Percentiles rank a stretch among this genome's conserved stretches.
Conservation (phyloP, 352 stramenopile species). For the Phytophthora chlamydospora region DNA sequence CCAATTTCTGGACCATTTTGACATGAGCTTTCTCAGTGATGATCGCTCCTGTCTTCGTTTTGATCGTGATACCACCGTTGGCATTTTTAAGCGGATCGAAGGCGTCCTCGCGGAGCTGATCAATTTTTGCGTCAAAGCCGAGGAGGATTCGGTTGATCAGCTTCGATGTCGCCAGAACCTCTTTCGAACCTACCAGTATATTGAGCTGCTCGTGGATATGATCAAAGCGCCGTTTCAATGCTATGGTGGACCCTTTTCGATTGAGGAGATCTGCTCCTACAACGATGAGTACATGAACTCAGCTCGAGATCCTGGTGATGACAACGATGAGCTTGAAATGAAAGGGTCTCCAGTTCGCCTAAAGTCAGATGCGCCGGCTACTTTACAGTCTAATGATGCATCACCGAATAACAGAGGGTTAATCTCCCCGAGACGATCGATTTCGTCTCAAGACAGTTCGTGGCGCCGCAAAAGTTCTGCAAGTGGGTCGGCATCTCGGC, state of each 20-base stretch:
- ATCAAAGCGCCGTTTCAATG: slow-evolving; percentile 65
- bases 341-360: slow-evolving; percentile 27
- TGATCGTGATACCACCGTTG: slow-evolving; percentile 42
- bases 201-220: slow-evolving; percentile 68
- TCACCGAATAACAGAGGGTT: slow-evolving; percentile 20
- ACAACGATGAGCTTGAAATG: slow-evolving; percentile 36
- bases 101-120: slow-evolving; percentile 54
- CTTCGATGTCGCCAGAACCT: slow-evolving; percentile 53
- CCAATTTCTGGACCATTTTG: slow-evolving; percentile 50
- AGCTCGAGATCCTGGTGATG: slow-evolving; percentile 21
- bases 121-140: slow-evolving; percentile 46
- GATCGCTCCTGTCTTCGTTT: slow-evolving; percentile 28
- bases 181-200: slow-evolving; percentile 64
- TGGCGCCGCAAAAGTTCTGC: slow-evolving; percentile 38
- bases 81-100: slow-evolving; percentile 46
- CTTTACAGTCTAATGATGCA: slow-evolving; percentile 7
- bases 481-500: slow-evolving; percentile 16
- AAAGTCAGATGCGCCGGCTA: slow-evolving; percentile 15
- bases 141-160: slow-evolving; percentile 29
- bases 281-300: slow-evolving; percentile 52
- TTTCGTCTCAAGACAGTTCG: slow-evolving; percentile 31
- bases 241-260: slow-evolving; percentile 65
- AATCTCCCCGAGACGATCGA: slow-evolving; percentile 26
- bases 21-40: background rate
- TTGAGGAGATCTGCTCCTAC: slow-evolving; percentile 60